Evolutionary conservation across 129 eudicot genomes (phyloP).

Genomic region (Helianthus tuberosus): DNA sequence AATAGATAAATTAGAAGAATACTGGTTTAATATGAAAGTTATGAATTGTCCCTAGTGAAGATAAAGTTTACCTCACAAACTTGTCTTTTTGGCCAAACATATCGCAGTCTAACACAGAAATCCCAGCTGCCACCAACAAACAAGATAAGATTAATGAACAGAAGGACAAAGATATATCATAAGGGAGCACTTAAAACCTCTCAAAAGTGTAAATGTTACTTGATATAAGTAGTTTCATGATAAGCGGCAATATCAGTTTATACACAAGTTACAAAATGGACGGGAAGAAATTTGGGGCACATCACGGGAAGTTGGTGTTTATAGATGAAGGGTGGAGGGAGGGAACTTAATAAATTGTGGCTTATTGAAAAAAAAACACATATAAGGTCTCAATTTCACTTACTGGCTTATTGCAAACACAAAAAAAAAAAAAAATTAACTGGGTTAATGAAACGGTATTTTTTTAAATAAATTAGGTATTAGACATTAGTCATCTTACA

Average conservation of each 20-base stretch:
- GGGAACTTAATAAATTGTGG: too few species aligned
- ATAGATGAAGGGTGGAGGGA: too few species aligned
- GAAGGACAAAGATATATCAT: not conserved
- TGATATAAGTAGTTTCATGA: not conserved
- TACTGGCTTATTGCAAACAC: too few species aligned
- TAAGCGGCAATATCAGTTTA: not conserved
- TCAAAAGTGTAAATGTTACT: not conserved
- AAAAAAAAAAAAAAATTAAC: too few species aligned
- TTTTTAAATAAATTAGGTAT: too few species aligned
- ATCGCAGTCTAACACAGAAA: conserved; percentile 37
- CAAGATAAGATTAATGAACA: conserved; percentile 19
- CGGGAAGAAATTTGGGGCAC: not conserved
- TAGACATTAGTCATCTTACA: too few species aligned
- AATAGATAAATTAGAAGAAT: conserved; percentile 1
- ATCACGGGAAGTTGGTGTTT: too few species aligned
- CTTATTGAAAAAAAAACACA: too few species aligned
- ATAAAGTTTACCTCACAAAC: conserved; percentile 52
- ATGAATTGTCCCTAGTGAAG: not conserved
- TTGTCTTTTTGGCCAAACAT: conserved; percentile 78
- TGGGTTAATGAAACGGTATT: too few species aligned
- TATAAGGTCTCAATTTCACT: too few species aligned
- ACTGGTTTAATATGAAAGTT: not conserved
- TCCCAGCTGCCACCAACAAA: conserved; percentile 39
- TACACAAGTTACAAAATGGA: not conserved
- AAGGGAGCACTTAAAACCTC: not conserved